These are phyloP conservation scores for Aleurites moluccanus DNA, from an alignment of 441 rosid genomes.

Conservation along the genomic window DNA sequence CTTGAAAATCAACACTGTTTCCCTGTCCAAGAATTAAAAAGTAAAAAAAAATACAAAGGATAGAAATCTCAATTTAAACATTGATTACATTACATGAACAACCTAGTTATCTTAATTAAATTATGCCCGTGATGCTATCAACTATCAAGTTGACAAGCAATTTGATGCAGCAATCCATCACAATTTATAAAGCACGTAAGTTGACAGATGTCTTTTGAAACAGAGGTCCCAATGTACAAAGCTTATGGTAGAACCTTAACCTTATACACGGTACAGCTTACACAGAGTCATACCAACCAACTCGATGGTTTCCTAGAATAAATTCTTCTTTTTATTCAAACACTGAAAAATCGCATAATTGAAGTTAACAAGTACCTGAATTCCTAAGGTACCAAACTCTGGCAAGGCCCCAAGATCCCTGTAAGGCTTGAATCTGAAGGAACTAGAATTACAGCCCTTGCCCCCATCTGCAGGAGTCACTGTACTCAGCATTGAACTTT, in stretches of 20 bases:
- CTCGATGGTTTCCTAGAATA: too few species aligned
- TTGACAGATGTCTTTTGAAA: neutral
- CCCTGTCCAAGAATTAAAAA: conserved; percentile 28
- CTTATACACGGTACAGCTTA: neutral
- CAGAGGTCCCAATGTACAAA: neutral
- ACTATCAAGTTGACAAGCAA: too few species aligned
- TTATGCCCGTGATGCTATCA: neutral
- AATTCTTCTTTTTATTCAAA: neutral
- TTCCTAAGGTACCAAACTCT: conserved; percentile 27
- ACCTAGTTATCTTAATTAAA: neutral
- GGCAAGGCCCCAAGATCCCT: conserved; percentile 24
- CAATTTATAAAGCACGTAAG: neutral
- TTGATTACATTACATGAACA: neutral
- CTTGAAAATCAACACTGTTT: conserved; percentile 27
- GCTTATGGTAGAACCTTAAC: neutral
- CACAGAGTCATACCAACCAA: neutral
- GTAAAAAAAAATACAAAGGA: neutral
- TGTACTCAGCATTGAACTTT: conserved; percentile 23
- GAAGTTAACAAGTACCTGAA: conserved; percentile 37
- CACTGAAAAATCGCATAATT: neutral
- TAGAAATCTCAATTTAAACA: conserved; percentile 3
- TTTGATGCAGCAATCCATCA: neutral
- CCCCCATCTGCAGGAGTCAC: conserved; percentile 24
- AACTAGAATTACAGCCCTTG: conserved; percentile 17
- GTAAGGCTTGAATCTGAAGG: conserved; percentile 33